Conservation (phyloP, 306 rosid genomes). For the Mimosa bimucronata region DNA sequence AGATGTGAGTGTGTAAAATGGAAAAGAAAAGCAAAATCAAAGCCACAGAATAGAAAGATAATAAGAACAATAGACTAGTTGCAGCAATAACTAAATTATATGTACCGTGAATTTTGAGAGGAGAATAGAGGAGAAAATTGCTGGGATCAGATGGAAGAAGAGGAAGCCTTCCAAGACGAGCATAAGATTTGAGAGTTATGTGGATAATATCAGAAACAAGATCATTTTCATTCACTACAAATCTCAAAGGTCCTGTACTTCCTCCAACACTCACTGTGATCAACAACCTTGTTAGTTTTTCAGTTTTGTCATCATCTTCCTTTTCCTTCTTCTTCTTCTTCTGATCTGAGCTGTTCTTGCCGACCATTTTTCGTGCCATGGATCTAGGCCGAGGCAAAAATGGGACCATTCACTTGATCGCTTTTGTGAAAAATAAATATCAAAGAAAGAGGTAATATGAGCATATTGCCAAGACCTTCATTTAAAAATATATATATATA, state of each 20-base stretch:
- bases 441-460: neutral
- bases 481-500: no score
- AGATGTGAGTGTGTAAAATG: neutral
- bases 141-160: slow-evolving; percentile 53
- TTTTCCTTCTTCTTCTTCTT: neutral
- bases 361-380: neutral
- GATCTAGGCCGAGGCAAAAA: neutral
- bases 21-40: neutral
- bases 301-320: neutral
- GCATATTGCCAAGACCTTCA: neutral
- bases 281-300: slow-evolving; percentile 48
- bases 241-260: slow-evolving; percentile 73
- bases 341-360: neutral
- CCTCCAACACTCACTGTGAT: slow-evolving; percentile 66
- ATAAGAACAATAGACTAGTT: neutral
- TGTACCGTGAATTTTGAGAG: neutral
- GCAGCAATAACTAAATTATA: neutral
- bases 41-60: neutral
- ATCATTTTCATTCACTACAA: slow-evolving; percentile 60
- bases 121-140: slow-evolving; percentile 45
- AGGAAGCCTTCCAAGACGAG: slow-evolving; percentile 72
- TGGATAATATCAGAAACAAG: slow-evolving; percentile 58
- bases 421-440: neutral
- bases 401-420: neutral
- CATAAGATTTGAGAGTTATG: slow-evolving; percentile 64